Evolutionary conservation across 139 green algal genomes (phyloP).

Genomic region (Chlorella sorokiniana): DNA sequence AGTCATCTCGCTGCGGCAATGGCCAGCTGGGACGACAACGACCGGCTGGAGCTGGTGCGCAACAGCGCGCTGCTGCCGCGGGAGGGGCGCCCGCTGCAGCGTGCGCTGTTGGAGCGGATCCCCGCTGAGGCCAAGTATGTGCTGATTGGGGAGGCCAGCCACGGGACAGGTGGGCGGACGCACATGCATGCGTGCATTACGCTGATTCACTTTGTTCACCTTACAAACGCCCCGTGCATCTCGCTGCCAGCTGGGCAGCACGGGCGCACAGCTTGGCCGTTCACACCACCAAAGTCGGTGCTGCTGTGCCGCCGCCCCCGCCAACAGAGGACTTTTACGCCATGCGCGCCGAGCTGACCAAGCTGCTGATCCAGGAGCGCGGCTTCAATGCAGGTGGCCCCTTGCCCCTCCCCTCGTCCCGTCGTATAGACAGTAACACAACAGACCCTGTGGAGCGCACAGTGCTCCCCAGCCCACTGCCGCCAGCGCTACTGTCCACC

Average conservation of each 20-base stretch:
- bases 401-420: too few relatives aligned
- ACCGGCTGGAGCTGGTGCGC: not conserved
- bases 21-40: conserved; percentile 5
- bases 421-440: not conserved
- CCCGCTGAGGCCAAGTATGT: conserved; percentile 25
- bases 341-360: conserved; percentile 59
- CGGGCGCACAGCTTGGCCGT: not conserved
- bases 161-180: conserved; percentile 48
- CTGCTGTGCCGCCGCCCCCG: not conserved
- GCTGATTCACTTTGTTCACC: too few relatives aligned
- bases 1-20: not conserved
- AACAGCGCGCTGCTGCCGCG: not conserved
- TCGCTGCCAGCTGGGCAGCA: not conserved
- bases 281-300: too few relatives aligned
- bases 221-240: not conserved
- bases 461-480: not conserved
- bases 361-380: conserved; percentile 50
- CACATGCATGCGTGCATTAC: not conserved
- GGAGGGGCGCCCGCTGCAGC: not conserved
- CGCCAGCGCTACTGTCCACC: too few relatives aligned
- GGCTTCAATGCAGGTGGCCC: conserved; percentile 31
- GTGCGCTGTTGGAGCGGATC: not conserved
- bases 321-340: conserved; percentile 62
- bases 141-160: conserved; percentile 62
- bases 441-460: not conserved